Conservation (phyloP, 108 stramenopile genomes). For the Seminavis robusta region DNA sequence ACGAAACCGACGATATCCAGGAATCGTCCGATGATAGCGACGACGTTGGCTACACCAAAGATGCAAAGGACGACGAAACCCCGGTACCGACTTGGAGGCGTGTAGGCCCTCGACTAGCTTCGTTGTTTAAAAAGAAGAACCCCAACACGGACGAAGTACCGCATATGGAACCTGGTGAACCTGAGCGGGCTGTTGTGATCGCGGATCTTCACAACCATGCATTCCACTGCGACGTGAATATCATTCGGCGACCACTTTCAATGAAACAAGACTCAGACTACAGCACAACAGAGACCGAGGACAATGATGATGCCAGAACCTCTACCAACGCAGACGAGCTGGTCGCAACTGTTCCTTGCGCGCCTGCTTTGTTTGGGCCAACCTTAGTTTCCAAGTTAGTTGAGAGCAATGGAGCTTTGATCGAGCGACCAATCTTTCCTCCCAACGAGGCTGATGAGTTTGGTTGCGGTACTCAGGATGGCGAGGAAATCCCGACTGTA, state of each 20-base stretch:
- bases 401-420: slow-evolving; percentile 15
- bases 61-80: neutral
- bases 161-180: neutral
- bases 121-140: neutral
- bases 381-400: slow-evolving; percentile 34
- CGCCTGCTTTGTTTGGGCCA: slow-evolving; percentile 74
- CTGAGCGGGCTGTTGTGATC: slow-evolving; percentile 30
- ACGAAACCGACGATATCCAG: too few species aligned
- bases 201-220: slow-evolving; percentile 50
- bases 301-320: neutral
- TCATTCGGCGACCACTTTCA: slow-evolving; percentile 11
- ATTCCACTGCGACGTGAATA: slow-evolving; percentile 47
- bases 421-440: slow-evolving; percentile 27
- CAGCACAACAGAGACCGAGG: neutral
- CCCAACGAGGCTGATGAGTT: slow-evolving; percentile 29
- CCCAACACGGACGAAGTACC: slow-evolving; percentile 2
- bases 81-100: neutral
- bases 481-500: too few species aligned
- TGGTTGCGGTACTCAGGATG: too few species aligned
- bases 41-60: neutral
- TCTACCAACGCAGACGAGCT: slow-evolving; percentile 1
- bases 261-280: neutral
- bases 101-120: neutral
- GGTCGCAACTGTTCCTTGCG: slow-evolving; percentile 49
- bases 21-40: too few species aligned